These are phyloP conservation scores for Ogataea corticis DNA, from an alignment of 805 yeast species.

Conservation along the genomic window DNA sequence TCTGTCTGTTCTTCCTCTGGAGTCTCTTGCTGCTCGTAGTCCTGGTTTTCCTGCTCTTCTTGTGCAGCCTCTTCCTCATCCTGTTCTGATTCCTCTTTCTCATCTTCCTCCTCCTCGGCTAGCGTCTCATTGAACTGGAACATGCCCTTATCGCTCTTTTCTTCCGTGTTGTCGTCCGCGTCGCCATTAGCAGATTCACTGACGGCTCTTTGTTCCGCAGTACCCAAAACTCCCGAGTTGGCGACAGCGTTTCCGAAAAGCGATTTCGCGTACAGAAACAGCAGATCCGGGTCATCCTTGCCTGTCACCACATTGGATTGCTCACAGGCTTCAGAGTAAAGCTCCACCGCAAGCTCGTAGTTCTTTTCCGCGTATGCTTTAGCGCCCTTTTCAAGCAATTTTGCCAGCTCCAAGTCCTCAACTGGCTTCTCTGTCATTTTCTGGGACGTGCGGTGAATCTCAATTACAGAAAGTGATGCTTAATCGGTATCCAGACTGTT, in stretches of 20 bases:
- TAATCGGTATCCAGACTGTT: background rate
- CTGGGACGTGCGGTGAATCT: background rate
- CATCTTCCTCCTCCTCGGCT: constrained; percentile 35
- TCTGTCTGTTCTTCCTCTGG: constrained; percentile 56
- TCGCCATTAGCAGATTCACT: constrained; percentile 25
- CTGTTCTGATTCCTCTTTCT: constrained; percentile 25
- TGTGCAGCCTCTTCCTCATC: constrained; percentile 22
- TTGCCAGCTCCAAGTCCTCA: constrained; percentile 44
- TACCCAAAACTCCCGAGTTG: constrained; percentile 77
- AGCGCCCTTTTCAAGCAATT: constrained; percentile 60
- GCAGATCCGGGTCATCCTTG: constrained; percentile 71
- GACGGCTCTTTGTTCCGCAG: constrained; percentile 16
- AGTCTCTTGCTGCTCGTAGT: constrained; percentile 32
- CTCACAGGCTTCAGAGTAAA: constrained; percentile 75
- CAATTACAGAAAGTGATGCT: too few species aligned
- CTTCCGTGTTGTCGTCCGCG: constrained; percentile 31
- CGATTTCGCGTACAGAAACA: constrained; percentile 77
- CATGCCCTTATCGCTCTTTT: constrained; percentile 30
- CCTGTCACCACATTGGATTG: constrained; percentile 47
- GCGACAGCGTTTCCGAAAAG: constrained; percentile 75
- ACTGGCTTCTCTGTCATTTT: constrained; percentile 7
- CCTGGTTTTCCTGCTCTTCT: constrained; percentile 28
- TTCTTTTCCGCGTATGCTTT: constrained; percentile 62
- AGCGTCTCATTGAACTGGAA: constrained; percentile 26
- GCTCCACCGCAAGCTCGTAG: constrained; percentile 66